phyloP scores from a whole-genome alignment of 345 rosid genomes.

The Sonneratia alba region DNA sequence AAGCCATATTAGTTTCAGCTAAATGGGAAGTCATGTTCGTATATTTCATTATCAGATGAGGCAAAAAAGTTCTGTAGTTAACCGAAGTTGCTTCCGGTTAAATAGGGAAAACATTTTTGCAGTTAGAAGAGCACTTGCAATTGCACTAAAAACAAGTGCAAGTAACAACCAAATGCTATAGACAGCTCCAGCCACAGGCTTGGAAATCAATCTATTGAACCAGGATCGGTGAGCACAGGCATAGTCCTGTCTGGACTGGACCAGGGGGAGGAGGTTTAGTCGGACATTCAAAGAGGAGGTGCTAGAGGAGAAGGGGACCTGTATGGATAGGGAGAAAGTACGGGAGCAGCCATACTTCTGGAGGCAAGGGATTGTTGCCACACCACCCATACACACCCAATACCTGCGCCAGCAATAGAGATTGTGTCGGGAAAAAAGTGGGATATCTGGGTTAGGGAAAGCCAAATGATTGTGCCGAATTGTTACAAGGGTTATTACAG shows the following conservation, averaged over 20 bases:
- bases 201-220: neutral
- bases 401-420: constrained; percentile 20
- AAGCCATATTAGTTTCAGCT: no score
- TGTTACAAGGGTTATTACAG: constrained; percentile 19
- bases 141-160: no score
- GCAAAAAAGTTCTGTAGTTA: neutral
- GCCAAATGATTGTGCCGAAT: no score
- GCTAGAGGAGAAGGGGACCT: constrained; percentile 19
- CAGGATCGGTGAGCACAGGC: neutral
- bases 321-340: constrained; percentile 38
- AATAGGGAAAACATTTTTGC: no score
- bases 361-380: constrained; percentile 62
- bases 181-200: neutral
- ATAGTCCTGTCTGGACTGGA: no score
- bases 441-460: neutral
- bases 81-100: no score
- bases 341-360: constrained; percentile 75
- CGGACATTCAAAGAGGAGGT: neutral
- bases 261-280: no score
- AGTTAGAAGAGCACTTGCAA: no score
- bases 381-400: constrained; percentile 70
- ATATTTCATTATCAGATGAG: neutral
- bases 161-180: no score
- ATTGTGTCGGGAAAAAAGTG: neutral
- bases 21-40: neutral